phyloP scores from a whole-genome alignment of 305 asterid species.

The Fraxinus baroniana region DNA sequence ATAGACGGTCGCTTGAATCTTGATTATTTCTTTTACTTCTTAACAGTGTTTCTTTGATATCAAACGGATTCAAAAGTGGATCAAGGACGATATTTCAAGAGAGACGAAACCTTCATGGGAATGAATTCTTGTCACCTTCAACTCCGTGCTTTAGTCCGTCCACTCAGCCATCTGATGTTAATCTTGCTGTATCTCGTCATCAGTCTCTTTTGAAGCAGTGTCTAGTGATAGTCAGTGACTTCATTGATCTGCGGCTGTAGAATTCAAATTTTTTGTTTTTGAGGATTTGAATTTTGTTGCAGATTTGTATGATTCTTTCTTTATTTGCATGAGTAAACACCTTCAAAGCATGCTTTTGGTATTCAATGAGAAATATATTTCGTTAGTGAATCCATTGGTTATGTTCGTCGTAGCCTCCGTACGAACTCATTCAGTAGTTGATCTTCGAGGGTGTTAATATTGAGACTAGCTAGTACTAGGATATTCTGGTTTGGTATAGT shows the following conservation, averaged over 20 bases:
- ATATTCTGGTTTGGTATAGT: no score
- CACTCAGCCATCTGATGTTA: neutral
- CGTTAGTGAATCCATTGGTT: no score
- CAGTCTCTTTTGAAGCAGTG: neutral
- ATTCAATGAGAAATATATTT: no score
- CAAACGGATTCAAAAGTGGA: conserved; percentile 57
- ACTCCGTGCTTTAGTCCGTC: neutral
- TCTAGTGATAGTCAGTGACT: neutral
- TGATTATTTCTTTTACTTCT: conserved; percentile 6
- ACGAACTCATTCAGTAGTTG: no score
- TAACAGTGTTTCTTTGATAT: conserved; percentile 66
- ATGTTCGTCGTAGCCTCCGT: no score
- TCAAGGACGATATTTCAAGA: conserved; percentile 51
- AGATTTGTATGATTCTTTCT: neutral
- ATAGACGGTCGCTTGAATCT: conserved; percentile 11
- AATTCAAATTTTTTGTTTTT: neutral
- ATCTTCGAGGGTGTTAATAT: no score
- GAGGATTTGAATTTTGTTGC: neutral
- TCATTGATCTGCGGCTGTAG: neutral
- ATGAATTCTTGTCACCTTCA: conserved; percentile 21
- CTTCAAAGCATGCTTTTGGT: no score
- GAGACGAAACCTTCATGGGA: conserved; percentile 54
- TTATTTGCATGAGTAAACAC: neutral
- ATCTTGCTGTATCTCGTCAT: neutral
- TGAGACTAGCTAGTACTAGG: no score